Percentiles rank a stretch among this genome's conserved stretches.
Conservation (phyloP, 1,284 basidiomycete genomes). For the Cryptococcus jaspeensis region DNA sequence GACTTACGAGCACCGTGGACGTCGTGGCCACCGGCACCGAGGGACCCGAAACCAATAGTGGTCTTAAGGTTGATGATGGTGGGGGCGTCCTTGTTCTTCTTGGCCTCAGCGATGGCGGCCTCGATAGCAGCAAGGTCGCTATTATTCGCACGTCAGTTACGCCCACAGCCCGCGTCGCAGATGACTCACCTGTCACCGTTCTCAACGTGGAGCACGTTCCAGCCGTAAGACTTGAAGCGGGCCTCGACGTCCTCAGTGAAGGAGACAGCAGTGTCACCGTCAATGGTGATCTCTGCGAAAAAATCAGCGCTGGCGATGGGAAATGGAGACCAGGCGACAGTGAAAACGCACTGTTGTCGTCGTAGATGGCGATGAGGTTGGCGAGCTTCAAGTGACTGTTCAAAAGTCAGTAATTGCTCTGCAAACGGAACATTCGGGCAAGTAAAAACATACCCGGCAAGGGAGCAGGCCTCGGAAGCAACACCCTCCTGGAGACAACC, state of each 20-base stretch:
- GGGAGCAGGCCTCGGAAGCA: slow-evolving; percentile 81
- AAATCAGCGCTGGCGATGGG: not conserved
- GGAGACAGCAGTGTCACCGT: slow-evolving; percentile 85
- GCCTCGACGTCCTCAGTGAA: slow-evolving; percentile 92
- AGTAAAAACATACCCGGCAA: slow-evolving; percentile 61
- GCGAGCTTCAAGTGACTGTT: slow-evolving; percentile 79
- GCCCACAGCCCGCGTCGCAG: too few species aligned
- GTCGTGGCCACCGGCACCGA: slow-evolving; percentile 85
- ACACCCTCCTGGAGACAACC: slow-evolving; percentile 97
- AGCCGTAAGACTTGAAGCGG: slow-evolving; percentile 86
- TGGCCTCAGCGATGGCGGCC: slow-evolving; percentile 74
- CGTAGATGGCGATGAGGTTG: slow-evolving; percentile 88
- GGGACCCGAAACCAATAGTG: slow-evolving; percentile 91
- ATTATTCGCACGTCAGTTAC: too few species aligned
- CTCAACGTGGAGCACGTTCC: slow-evolving; percentile 84
- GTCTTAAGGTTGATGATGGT: slow-evolving; percentile 83
- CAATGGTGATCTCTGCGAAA: slow-evolving; percentile 85
- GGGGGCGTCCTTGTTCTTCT: slow-evolving; percentile 74
- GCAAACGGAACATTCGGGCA: not conserved
- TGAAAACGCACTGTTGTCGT: slow-evolving; percentile 74
- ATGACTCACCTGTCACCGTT: slow-evolving; percentile 73
- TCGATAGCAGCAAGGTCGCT: slow-evolving; percentile 78
- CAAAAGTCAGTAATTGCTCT: slow-evolving; percentile 1
- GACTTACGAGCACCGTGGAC: slow-evolving; percentile 82
- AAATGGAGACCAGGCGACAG: not conserved